phyloP scores from a whole-genome alignment of 2,329 filamentous ascomycete species.

The Fusarium pseudocircinatum region DNA sequence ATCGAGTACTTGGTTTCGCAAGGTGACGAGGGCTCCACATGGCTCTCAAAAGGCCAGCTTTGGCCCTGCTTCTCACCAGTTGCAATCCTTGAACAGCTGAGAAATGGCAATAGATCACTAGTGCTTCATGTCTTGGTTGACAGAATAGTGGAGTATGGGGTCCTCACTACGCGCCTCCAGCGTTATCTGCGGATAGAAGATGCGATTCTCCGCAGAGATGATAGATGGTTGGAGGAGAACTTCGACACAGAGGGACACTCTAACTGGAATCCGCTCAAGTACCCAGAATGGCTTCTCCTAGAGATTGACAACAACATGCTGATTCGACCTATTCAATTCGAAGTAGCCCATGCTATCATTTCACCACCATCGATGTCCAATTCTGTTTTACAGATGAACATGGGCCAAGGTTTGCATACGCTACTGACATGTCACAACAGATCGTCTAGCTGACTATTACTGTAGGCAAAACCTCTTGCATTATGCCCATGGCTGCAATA shows the following conservation, averaged over 20 bases:
- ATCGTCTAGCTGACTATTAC: not conserved
- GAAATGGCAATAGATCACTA: slow-evolving; percentile 20
- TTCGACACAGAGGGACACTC: slow-evolving; percentile 59
- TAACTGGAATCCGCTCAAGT: slow-evolving; percentile 62
- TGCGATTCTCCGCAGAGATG: slow-evolving; percentile 29
- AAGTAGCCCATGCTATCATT: slow-evolving; percentile 69
- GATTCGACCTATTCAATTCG: slow-evolving; percentile 67
- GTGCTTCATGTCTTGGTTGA: slow-evolving; percentile 48
- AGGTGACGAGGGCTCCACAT: slow-evolving; percentile 28
- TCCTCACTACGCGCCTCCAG: slow-evolving; percentile 57
- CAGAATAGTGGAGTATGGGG: slow-evolving; percentile 57
- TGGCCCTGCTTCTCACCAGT: slow-evolving; percentile 58
- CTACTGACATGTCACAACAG: accelerated
- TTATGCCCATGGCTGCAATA: slow-evolving; percentile 62
- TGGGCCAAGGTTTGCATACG: slow-evolving; percentile 62
- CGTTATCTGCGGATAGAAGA: slow-evolving; percentile 55
- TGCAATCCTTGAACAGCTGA: slow-evolving; percentile 58
- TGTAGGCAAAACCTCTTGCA: slow-evolving; percentile 65
- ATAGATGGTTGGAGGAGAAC: slow-evolving; percentile 53
- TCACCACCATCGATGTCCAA: slow-evolving; percentile 60
- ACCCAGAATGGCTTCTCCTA: slow-evolving; percentile 71
- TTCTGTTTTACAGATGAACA: slow-evolving; percentile 72
- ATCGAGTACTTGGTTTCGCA: not conserved
- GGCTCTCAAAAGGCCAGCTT: slow-evolving; percentile 54
- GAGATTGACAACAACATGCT: slow-evolving; percentile 72